Base-by-base conservation (phyloP, 768 basidiomycete species). In the Russula sp. region DNA sequence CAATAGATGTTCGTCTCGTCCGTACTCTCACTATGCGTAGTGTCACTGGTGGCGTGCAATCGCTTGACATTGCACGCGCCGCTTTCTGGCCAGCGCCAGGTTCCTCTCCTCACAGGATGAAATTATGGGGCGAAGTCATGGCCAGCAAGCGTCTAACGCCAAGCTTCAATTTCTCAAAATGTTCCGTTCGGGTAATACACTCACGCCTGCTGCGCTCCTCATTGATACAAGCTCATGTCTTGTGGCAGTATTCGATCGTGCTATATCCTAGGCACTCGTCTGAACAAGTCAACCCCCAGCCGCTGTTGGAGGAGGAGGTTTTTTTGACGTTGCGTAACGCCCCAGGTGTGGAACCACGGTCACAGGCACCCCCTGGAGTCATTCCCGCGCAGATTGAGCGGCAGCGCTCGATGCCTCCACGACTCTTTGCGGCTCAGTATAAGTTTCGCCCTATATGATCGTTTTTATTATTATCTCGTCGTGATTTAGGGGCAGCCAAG, bases 291-390 rank as follows among this genome's bases (percentile, higher is more conserved):
- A 42, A 62, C 22, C 16, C 2, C 9, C 25, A 39, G 55, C 11
- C 70, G 42, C 5, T 65, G 50, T 66, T 48, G 53, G 56, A 59
- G 59, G 65, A 25, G 72, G 67, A n/a, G 73, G 34, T 63, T 18
- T 3, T 53, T 18, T 57, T 65, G 67, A 51, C 46, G 1, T n/a
- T 67, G 43, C 35, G 58, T 71, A 16, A 75, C 70, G 39, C 39
- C 11, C 32, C 46, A 18, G 57, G 41, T 25, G 52, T 59, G 22
- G 35, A 18, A 18, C 58, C 64, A 7, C 50, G 38, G 5, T 42
- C 58, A 18, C 53, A 49, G 20, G 57, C 51, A 45, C 61, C 61
- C 22, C 18, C 45, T 0, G 38, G 39, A 29, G 6, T 49, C 34
- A 39, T 9, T 16, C 18, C 57, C 14, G 34, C 39, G n/a, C 20